Evolutionary conservation across 2,329 filamentous ascomycete species (phyloP), one percentile per base, ranked within the genome.

Genomic region (Microascus cirrosus): DNA sequence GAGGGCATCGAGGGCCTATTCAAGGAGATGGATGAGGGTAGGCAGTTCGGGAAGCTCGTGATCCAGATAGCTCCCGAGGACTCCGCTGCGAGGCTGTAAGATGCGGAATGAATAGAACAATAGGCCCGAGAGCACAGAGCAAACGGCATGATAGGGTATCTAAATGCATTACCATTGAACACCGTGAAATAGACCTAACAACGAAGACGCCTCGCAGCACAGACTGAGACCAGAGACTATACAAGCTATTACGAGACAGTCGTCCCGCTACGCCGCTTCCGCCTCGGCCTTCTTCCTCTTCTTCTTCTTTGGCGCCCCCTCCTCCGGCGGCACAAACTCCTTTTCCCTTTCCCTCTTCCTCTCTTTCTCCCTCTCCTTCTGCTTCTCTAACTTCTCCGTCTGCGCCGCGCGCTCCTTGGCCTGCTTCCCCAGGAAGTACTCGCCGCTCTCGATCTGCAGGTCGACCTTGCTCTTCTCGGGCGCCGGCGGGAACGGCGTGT

Each of bases 401-500:
- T 88, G 85, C 53, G 79, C 84, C 58, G 86, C 87, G 61, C 92
- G 81, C 67, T 95, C 90, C 79, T 95, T 96, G 60, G 90, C 92
- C 68, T 92, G 85, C 78, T 96, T 96, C 68, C 86, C 86, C 68
- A 99, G 74, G 73, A 97, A 97, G 76, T 95, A 99, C 75, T 97
- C 93, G 74, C 94, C 93, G 65, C 84, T 92, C 78, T 99, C 94
- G 76, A 99, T 96, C 80, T 99, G 93, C 73, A 91, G 75, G 73
- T 99, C 94, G 65, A 99, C 83, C 83, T 97, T 99, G 83, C 92
- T 96, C 89, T 96, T 96, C 80, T 99, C 93, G 63, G 92, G 91
- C 51, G 91, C 83, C 7, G 94, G 94, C 54, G 94, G 94, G 85
- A 99, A 99, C 11, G 94, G 93, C 63, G 95, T 99, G 78, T 96